Percentiles rank a stretch among this genome's conserved stretches.
phyloP scores from a whole-genome alignment of 192 early-diverging fungal genomes.

The Dissophora ornata region DNA sequence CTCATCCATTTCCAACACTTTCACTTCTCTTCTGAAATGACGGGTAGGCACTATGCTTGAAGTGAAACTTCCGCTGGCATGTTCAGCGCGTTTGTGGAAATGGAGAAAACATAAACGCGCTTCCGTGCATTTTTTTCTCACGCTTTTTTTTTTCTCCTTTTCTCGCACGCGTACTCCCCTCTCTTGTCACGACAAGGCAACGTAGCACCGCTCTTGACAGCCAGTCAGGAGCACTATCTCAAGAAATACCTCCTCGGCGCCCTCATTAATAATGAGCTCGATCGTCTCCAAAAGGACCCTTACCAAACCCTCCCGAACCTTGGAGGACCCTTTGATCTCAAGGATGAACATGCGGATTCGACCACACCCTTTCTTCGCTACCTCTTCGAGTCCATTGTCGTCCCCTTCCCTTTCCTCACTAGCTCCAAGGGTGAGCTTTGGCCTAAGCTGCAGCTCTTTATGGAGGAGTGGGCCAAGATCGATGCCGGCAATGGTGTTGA shows the following conservation, averaged over 20 bases:
- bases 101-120: no score
- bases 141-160: no score
- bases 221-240: conserved; percentile 64
- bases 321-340: conserved; percentile 35
- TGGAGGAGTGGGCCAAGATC: conserved; percentile 60
- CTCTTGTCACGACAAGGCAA: no score
- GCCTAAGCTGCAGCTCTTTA: conserved; percentile 59
- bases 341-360: conserved; percentile 29
- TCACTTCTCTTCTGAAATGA: no score
- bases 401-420: conserved; percentile 64
- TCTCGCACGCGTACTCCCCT: no score
- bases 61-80: no score
- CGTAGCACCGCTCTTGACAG: conserved; percentile 12
- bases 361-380: conserved; percentile 59
- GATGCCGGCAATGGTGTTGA: conserved; percentile 48
- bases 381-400: conserved; percentile 56
- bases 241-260: conserved; percentile 62
- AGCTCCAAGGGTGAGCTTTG: conserved; percentile 55
- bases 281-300: conserved; percentile 35
- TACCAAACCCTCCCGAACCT: conserved; percentile 29
- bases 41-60: no score
- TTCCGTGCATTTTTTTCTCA: no score
- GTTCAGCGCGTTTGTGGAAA: no score
- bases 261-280: conserved; percentile 60
- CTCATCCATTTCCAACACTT: background rate